Evolutionary conservation across 345 rosid genomes (phyloP).

Genomic region (Eucalyptus viminalis): DNA sequence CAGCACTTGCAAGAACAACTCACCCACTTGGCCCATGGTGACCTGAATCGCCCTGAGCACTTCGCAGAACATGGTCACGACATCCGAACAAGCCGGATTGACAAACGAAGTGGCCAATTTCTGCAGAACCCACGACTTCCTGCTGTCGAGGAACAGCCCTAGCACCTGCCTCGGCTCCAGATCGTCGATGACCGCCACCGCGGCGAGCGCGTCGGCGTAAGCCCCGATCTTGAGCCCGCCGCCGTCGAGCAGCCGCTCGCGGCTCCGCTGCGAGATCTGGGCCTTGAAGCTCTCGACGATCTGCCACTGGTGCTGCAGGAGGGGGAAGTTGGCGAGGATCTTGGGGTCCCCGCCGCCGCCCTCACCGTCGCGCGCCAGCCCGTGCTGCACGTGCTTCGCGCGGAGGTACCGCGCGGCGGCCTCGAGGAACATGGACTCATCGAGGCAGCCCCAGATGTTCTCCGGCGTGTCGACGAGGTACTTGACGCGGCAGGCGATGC

Average conservation of each 20-base stretch:
- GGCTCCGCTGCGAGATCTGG: conserved; percentile 93
- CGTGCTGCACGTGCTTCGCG: conserved; percentile 69
- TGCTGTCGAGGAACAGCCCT: conserved; percentile 62
- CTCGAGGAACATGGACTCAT: conserved; percentile 82
- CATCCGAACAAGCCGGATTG: conserved; percentile 18
- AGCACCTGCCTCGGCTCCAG: conserved; percentile 63
- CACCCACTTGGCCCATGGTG: conserved; percentile 82
- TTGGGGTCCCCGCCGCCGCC: conserved; percentile 29
- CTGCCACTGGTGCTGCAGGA: conserved; percentile 95
- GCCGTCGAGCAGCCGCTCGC: conserved; percentile 68
- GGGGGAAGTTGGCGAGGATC: conserved; percentile 65
- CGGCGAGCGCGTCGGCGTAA: conserved; percentile 85
- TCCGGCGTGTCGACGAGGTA: conserved; percentile 90
- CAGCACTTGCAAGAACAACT: conserved; percentile 78
- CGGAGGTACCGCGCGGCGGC: conserved; percentile 76
- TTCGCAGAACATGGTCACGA: conserved; percentile 58
- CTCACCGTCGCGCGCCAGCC: conserved; percentile 12
- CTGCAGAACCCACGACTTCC: conserved; percentile 72
- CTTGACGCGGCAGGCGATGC: conserved; percentile 83
- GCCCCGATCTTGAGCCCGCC: conserved; percentile 38
- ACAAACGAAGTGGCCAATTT: conserved; percentile 35
- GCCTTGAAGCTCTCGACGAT: conserved; percentile 89
- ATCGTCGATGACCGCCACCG: conserved; percentile 74
- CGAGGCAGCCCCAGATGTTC: conserved; percentile 93
- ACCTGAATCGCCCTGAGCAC: conserved; percentile 69